phyloP scores from a whole-genome alignment of 805 yeast genomes.

The Ogataea trehalophila region DNA sequence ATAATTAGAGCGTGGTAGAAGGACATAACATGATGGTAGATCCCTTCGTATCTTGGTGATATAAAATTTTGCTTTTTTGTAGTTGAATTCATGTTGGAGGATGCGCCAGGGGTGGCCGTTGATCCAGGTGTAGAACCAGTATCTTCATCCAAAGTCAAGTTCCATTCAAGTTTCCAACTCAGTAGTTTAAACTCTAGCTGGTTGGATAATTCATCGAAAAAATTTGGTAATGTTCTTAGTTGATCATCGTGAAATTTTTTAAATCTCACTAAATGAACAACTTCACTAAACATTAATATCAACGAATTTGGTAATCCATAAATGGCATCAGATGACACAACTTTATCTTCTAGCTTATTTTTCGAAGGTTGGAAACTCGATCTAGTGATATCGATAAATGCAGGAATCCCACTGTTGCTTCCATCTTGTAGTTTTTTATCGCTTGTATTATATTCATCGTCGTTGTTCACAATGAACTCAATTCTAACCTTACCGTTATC shows the following conservation, averaged over 20 bases:
- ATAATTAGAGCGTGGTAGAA: conserved; percentile 69
- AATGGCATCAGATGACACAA: conserved; percentile 70
- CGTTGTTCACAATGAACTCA: conserved; percentile 35
- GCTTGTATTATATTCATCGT: conserved; percentile 13
- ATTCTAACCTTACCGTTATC: conserved; percentile 45
- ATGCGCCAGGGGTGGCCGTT: neutral
- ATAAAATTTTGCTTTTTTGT: conserved; percentile 30
- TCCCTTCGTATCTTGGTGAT: conserved; percentile 60
- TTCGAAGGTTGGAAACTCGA: conserved; percentile 34
- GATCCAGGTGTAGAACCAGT: conserved; percentile 3
- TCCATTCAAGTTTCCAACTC: conserved; percentile 77
- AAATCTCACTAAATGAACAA: conserved; percentile 60
- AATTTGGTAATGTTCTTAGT: conserved; percentile 29
- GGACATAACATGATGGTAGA: conserved; percentile 75
- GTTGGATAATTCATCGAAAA: conserved; percentile 30
- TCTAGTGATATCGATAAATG: conserved; percentile 40
- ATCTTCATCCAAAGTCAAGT: conserved; percentile 34
- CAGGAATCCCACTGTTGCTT: conserved; percentile 26
- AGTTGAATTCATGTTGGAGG: neutral
- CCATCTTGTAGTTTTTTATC: conserved; percentile 2
- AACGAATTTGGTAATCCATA: conserved; percentile 84
- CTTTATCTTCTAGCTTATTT: conserved; percentile 47
- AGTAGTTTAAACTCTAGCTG: conserved; percentile 47
- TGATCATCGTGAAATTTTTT: conserved; percentile 47
- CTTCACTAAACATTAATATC: conserved; percentile 65